Evolutionary conservation across 371 early-diverging fungal species (phyloP), one percentile per base, ranked within the genome.

Genomic region (Blastocladiella emersonii): DNA sequence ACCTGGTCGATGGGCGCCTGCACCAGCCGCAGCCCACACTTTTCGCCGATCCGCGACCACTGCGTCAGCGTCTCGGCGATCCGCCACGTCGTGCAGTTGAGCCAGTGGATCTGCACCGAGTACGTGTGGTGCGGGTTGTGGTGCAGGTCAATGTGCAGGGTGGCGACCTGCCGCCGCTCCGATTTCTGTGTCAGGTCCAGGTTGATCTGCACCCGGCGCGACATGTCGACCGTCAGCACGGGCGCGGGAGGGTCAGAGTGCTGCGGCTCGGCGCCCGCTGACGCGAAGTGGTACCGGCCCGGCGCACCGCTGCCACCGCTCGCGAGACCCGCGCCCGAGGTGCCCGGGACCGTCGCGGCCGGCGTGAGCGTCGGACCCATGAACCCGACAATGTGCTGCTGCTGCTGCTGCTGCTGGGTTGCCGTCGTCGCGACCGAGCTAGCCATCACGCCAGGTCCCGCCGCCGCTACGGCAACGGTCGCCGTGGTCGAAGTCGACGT

Each of bases 81-180:
- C 27, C 93, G 72, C 35, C 89, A 79, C 7, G 93, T 88, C 1
- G 93, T 92, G 70, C 97, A 96, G 34, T 90, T 90, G 10, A 96
- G 75, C 98, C 98, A 98, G 70, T 93, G 88, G 32, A 98, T 70
- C 67, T 93, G 90, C 61, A 96, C 86, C 64, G 96, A 96, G 66
- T 89, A 96, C 71, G 90, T 90, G 63, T 72, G 73, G 35, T 76
- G 74, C 32, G 91, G 82, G 65, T 93, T 93, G 73, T 95, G 91
- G 15, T 88, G 75, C 0, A 91, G 84, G 69, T 96, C 95, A 67
- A 90, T 88, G 67, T 96, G 95, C 39, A 98, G 73, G 45, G 87
- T 74, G 0, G 92, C 95, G 2, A 82, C 80, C 71, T 98, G 95
- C 32, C 80, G 79, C 3, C 94, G 78, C 34, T 85, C 78, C 57